Percentiles rank a stretch among this genome's conserved stretches.
These are phyloP conservation scores for Leccinum subspadiceum DNA, from an alignment of 1,284 basidiomycete species.

Conservation along the genomic window DNA sequence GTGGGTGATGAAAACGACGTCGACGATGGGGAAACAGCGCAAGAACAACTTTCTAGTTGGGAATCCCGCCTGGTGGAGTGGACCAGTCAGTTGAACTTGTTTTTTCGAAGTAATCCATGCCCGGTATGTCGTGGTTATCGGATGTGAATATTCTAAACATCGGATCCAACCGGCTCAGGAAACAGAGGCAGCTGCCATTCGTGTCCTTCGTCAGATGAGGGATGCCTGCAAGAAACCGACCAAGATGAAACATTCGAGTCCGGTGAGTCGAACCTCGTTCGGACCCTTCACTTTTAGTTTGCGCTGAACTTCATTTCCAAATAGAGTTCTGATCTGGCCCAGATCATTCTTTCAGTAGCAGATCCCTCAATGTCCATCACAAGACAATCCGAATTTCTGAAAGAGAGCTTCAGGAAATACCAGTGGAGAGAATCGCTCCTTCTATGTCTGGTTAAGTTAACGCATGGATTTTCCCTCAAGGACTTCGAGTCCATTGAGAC, in stretches of 20 bases:
- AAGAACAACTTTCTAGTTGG: neutral
- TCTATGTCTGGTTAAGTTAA: neutral
- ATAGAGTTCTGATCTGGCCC: neutral
- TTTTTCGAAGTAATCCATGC: neutral
- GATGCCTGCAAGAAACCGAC: neutral
- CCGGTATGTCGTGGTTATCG: neutral
- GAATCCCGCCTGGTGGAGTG: neutral
- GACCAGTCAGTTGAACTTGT: neutral
- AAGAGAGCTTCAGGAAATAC: slow-evolving; percentile 11
- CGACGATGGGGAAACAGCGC: neutral
- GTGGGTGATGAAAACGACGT: neutral
- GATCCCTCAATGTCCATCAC: neutral
- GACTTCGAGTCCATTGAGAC: neutral
- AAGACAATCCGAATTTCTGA: neutral
- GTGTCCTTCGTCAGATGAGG: neutral
- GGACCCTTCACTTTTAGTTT: neutral
- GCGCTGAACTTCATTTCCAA: neutral
- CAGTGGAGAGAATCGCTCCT: slow-evolving; percentile 12
- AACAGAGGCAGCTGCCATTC: neutral
- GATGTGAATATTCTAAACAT: neutral
- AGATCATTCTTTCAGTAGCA: neutral
- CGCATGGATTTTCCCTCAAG: neutral
- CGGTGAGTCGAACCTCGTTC: neutral
- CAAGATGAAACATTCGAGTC: neutral
- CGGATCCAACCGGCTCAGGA: neutral